Evolutionary conservation across 1,139 yeast genomes (phyloP).

Genomic region (Yamadazyma conglobata): DNA sequence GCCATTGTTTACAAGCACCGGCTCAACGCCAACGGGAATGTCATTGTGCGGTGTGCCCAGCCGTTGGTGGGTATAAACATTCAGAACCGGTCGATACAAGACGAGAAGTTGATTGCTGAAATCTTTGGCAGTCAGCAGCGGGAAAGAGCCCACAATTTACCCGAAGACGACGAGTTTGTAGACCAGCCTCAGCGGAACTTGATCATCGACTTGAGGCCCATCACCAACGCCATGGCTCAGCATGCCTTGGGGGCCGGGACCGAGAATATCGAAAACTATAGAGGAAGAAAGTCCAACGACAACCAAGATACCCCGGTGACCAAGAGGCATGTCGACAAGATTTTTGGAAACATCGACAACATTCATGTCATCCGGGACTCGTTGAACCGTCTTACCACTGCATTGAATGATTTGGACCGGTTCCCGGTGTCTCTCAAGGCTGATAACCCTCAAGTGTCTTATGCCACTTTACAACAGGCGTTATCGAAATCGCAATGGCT

Average conservation of each 20-base stretch:
- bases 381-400: conserved; percentile 56
- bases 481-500: conserved; percentile 78
- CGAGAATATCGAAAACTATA: conserved; percentile 84
- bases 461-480: conserved; percentile 35
- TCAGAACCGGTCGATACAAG: conserved; percentile 85
- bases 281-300: conserved; percentile 24
- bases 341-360: conserved; percentile 88
- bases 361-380: conserved; percentile 95
- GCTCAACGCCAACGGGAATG: conserved; percentile 56
- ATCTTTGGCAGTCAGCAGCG: conserved; percentile 53
- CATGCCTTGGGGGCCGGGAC: conserved; percentile 97
- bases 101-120: conserved; percentile 75
- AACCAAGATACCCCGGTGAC: conserved; percentile 8
- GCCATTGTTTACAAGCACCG: conserved; percentile 74
- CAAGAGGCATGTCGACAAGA: conserved; percentile 44
- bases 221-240: conserved; percentile 95
- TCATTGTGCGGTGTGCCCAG: conserved; percentile 87
- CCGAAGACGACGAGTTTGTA: conserved; percentile 16
- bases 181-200: conserved; percentile 57
- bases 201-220: conserved; percentile 87
- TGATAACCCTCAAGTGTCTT: conserved; percentile 16
- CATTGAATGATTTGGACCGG: conserved; percentile 67
- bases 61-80: conserved; percentile 84
- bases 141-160: conserved; percentile 21
- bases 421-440: conserved; percentile 24